phyloP scores from a whole-genome alignment of 148 eudicot genomes.

The Limonium bicolor region DNA sequence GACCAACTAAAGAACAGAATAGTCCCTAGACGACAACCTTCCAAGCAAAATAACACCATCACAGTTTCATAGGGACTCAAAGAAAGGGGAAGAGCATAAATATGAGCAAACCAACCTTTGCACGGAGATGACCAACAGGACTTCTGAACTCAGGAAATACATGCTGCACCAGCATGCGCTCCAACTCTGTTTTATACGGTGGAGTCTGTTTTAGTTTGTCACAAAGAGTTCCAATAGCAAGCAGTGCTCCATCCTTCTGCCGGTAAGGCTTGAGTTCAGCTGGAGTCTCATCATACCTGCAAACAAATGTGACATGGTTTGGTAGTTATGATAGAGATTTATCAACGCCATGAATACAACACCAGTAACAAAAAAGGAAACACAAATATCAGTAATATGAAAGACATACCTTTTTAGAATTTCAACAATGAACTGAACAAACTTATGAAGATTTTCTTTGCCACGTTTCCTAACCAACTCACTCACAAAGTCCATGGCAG shows the following conservation, averaged over 20 bases:
- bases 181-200: slow-evolving; percentile 91
- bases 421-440: slow-evolving; percentile 75
- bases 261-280: slow-evolving; percentile 67
- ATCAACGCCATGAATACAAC: no score
- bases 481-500: slow-evolving; percentile 98
- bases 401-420: slow-evolving; percentile 68
- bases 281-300: slow-evolving; percentile 67
- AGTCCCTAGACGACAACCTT: no score
- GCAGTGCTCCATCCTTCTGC: slow-evolving; percentile 97
- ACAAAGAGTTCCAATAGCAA: slow-evolving; percentile 93
- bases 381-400: neutral
- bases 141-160: slow-evolving; percentile 93
- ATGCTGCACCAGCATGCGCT: slow-evolving; percentile 89
- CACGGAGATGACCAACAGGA: slow-evolving; percentile 89
- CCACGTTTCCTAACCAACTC: slow-evolving; percentile 96
- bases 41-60: no score
- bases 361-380: no score
- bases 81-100: neutral
- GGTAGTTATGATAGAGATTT: no score
- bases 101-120: slow-evolving; percentile 48
- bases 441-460: slow-evolving; percentile 96
- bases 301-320: no score
- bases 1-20: no score
- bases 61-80: neutral
- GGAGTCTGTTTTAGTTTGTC: slow-evolving; percentile 83